A percentile compares a stretch with the other conserved stretches of the same genome.
Evolutionary conservation across 1,284 basidiomycete species (phyloP).

Genomic region (Papiliotrema laurentii): DNA sequence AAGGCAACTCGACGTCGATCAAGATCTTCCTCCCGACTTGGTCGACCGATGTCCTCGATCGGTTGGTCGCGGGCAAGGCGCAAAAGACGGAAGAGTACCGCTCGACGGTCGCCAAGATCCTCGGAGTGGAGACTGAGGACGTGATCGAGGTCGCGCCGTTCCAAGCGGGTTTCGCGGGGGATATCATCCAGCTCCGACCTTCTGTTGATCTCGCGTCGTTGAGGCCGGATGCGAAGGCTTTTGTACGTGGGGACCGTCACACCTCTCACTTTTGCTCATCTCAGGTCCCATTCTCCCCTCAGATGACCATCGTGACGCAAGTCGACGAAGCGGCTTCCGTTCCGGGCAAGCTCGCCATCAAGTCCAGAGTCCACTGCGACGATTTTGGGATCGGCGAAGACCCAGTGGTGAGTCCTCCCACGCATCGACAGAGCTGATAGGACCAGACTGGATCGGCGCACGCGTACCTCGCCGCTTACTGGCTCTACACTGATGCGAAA

Average conservation of each 20-base stretch:
- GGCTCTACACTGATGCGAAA: slow-evolving; percentile 17
- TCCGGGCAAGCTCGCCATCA: slow-evolving; percentile 12
- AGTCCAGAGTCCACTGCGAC: slow-evolving; percentile 28
- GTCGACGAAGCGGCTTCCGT: slow-evolving; percentile 5
- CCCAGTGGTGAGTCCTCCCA: slow-evolving; percentile 31
- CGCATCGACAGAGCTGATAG: background rate
- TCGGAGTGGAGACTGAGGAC: slow-evolving; percentile 1
- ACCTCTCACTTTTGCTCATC: background rate
- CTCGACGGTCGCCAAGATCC: background rate
- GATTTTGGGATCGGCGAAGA: slow-evolving; percentile 35
- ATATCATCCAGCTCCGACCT: slow-evolving; percentile 19
- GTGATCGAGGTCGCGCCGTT: slow-evolving; percentile 7
- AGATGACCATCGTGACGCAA: slow-evolving; percentile 28
- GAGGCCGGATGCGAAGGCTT: slow-evolving; percentile 10
- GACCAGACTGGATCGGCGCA: slow-evolving; percentile 34
- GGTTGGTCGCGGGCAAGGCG: background rate
- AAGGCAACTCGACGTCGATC: background rate
- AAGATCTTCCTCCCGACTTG: slow-evolving; percentile 1
- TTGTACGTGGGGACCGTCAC: background rate
- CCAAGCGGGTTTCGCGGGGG: slow-evolving; percentile 3
- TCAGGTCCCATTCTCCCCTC: slow-evolving; percentile 3
- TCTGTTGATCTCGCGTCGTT: slow-evolving; percentile 19
- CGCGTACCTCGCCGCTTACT: slow-evolving; percentile 32
- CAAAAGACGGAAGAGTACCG: background rate
- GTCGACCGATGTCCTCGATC: background rate